Evolutionary conservation across 441 rosid genomes (phyloP), one percentile per base, ranked within the genome.

Genomic region (Dalechampia spathulata): DNA sequence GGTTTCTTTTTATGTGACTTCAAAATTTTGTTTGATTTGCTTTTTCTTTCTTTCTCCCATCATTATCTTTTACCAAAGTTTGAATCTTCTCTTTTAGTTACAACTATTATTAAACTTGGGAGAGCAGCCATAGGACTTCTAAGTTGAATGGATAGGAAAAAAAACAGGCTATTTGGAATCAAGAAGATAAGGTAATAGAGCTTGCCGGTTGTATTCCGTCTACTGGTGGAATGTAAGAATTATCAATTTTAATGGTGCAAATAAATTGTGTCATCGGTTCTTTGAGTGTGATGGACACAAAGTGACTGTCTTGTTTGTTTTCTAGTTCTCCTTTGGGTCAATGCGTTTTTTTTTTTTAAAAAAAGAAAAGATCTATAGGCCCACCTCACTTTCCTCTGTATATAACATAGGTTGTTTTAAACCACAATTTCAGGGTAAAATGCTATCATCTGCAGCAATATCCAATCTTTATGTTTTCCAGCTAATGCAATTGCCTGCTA

Each of bases 391-490:
- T 14, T 10, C 27, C 39, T 43, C 23, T 57, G 38, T 9, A 37
- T 40, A 12, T 32, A 17, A 21, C 41, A 23, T 38, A 36, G 22
- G 30, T 34, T 49, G 44, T 36, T 54, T 48, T 64, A 51, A 61
- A 61, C 49, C 36, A 32, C 49, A 41, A 41, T 52, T 4, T 39
- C 67, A 41, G 62, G 54, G 37, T 26, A 38, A 17, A 56, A 60
- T 41, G 55, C 65, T 36, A 49, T 40, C 43, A 51, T 64, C 49
- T 30, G 34, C 34, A 30, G 34, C 52, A 27, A 39, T 42, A 39
- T 53, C 14, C 28, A 42, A 57, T 52, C 63, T 64, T 60, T 66
- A 43, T 61, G 58, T 39, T 60, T 57, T 63, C 60, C 56, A 13
- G 52, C 62, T 57, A 47, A 53, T 62, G 59, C 50, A 57, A 50